These are phyloP conservation scores for Neurospora sp. DNA, from an alignment of 495 filamentous ascomycete genomes.

Conservation along the genomic window DNA sequence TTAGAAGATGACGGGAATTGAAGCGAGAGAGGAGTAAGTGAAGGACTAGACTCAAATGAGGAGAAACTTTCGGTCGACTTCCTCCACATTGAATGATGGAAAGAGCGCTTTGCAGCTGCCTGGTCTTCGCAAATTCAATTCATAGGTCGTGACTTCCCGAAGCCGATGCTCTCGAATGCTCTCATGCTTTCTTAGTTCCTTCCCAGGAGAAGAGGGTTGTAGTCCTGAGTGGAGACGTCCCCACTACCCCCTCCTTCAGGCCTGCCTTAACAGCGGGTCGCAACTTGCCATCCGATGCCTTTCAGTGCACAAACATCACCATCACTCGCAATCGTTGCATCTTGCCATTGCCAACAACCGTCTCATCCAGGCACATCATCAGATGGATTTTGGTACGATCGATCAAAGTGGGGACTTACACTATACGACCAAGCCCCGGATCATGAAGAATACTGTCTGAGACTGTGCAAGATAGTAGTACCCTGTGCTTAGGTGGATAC, in stretches of 20 bases:
- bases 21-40: not conserved
- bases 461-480: not conserved
- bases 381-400: not conserved
- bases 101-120: not conserved
- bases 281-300: not conserved
- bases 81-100: not conserved
- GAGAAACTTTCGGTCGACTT: not conserved
- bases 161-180: not conserved
- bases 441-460: not conserved
- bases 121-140: not conserved
- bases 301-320: not conserved
- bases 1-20: not conserved
- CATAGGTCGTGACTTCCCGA: not conserved
- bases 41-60: not conserved
- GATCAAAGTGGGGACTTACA: not conserved
- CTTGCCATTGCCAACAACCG: not conserved
- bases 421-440: not conserved
- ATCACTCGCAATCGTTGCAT: not conserved
- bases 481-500: not conserved
- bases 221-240: not conserved
- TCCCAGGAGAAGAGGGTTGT: not conserved
- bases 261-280: not conserved
- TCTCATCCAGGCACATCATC: not conserved
- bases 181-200: not conserved
- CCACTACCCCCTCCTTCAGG: not conserved